A percentile compares a stretch with the other conserved stretches of the same genome.
phyloP scores from a whole-genome alignment of 768 basidiomycete genomes.

The Strobilomyces echinocephalus region DNA sequence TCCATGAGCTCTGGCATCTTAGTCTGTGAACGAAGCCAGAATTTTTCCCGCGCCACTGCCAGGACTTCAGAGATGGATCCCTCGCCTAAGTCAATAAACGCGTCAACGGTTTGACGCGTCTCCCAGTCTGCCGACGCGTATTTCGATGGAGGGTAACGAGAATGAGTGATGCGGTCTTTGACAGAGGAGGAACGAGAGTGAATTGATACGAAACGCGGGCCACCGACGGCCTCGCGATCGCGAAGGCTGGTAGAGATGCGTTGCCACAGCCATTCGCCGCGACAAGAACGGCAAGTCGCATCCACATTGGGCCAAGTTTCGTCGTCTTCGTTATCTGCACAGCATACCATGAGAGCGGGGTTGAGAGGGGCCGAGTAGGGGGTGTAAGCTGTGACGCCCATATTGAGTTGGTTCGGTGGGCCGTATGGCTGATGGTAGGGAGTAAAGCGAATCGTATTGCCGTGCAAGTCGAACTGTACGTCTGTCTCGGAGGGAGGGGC shows the following conservation, averaged over 20 bases:
- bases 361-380: constrained; percentile 23
- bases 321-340: constrained; percentile 69
- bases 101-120: constrained; percentile 59
- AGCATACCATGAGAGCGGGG: constrained; percentile 38
- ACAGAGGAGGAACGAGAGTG: constrained; percentile 11
- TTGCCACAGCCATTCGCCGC: constrained; percentile 62
- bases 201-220: constrained; percentile 30
- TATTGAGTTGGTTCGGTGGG: constrained; percentile 15
- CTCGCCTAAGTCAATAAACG: constrained; percentile 71
- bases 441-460: constrained; percentile 28
- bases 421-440: constrained; percentile 31
- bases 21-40: constrained; percentile 63
- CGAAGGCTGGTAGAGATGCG: constrained; percentile 43
- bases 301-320: constrained; percentile 61
- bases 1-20: constrained; percentile 62
- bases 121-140: constrained; percentile 53
- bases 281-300: constrained; percentile 64
- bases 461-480: constrained; percentile 32
- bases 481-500: constrained; percentile 43
- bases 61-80: constrained; percentile 62
- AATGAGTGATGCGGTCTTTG: constrained; percentile 13
- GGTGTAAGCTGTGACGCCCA: constrained; percentile 22
- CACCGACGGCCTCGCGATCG: constrained; percentile 58
- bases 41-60: constrained; percentile 59
- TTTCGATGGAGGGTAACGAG: constrained; percentile 26